Evolutionary conservation across 2,329 filamentous ascomycete species (phyloP).

Genomic region (Mariannaea sp.): DNA sequence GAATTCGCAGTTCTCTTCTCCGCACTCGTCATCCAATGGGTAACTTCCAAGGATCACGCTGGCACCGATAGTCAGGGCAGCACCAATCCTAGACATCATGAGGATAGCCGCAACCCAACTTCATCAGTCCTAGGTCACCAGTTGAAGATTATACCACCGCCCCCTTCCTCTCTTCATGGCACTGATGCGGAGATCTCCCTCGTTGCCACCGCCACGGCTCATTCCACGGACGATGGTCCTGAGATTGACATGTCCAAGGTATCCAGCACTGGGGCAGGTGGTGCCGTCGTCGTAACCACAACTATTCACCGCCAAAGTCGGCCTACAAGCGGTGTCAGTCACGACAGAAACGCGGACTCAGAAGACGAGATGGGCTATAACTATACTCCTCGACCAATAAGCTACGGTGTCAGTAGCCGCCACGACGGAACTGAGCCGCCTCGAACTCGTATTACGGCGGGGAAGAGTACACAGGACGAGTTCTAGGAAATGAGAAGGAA

Average conservation of each 20-base stretch:
- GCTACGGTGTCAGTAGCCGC: slow-evolving; percentile 17
- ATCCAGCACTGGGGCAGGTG: slow-evolving; percentile 21
- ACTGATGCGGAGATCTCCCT: slow-evolving; percentile 38
- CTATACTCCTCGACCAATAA: slow-evolving; percentile 19
- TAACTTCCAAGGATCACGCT: slow-evolving; percentile 54
- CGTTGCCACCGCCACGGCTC: slow-evolving; percentile 25
- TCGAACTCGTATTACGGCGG: slow-evolving; percentile 35
- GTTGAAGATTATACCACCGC: slow-evolving; percentile 9
- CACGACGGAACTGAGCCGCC: slow-evolving; percentile 26
- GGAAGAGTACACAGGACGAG: slow-evolving; percentile 6
- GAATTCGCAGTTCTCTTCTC: slow-evolving; percentile 59
- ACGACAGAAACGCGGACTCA: slow-evolving; percentile 10
- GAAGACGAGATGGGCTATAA: slow-evolving; percentile 24
- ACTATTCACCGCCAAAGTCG: slow-evolving; percentile 44
- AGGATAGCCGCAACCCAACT: background rate
- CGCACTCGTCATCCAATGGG: slow-evolving; percentile 66
- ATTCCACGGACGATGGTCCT: slow-evolving; percentile 25
- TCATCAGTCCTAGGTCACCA: slow-evolving; percentile 2
- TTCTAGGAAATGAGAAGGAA: background rate
- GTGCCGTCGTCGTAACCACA: slow-evolving; percentile 44
- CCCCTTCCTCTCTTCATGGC: slow-evolving; percentile 22
- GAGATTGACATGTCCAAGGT: slow-evolving; percentile 29
- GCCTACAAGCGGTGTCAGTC: slow-evolving; percentile 27
- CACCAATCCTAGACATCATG: slow-evolving; percentile 6
- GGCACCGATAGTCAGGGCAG: slow-evolving; percentile 35